These are phyloP conservation scores for Salvia miltiorrhiza DNA, from an alignment of 257 asterid genomes.

Conservation along the genomic window DNA sequence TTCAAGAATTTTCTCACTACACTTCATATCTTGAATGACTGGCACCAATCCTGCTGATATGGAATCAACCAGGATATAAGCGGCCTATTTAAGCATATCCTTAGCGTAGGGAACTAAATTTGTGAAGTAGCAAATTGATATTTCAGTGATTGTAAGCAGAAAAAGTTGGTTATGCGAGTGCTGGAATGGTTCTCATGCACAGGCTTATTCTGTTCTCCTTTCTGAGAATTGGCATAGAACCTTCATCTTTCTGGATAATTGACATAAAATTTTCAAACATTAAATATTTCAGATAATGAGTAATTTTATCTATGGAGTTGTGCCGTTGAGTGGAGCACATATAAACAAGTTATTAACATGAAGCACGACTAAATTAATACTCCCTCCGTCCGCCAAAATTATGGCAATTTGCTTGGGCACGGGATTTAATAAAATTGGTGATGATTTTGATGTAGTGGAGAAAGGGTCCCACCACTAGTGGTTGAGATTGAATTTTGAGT, in stretches of 20 bases:
- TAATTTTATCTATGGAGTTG: not conserved
- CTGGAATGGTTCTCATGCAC: not conserved
- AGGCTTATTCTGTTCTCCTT: not conserved
- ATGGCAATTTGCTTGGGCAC: too few relatives aligned
- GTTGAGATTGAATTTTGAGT: too few relatives aligned
- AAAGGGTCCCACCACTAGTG: too few relatives aligned
- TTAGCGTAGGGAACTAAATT: constrained; percentile 9
- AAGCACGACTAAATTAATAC: not conserved
- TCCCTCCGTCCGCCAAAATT: too few relatives aligned
- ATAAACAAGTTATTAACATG: not conserved
- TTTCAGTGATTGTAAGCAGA: not conserved
- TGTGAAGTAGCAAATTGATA: not conserved
- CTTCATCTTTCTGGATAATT: not conserved
- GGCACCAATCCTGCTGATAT: constrained; percentile 79
- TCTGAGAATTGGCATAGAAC: not conserved
- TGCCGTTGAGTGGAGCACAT: not conserved
- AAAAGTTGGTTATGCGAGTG: not conserved
- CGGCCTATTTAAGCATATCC: constrained; percentile 10
- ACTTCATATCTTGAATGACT: constrained; percentile 60
- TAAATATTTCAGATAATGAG: not conserved
- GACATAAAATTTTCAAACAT: not conserved
- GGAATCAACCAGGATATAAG: constrained; percentile 18
- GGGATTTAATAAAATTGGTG: too few relatives aligned
- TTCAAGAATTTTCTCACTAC: constrained; percentile 52
- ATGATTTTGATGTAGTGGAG: too few relatives aligned